These are phyloP conservation scores for Ogataea polymorpha DNA, from an alignment of 805 yeast genomes.

Conservation along the genomic window DNA sequence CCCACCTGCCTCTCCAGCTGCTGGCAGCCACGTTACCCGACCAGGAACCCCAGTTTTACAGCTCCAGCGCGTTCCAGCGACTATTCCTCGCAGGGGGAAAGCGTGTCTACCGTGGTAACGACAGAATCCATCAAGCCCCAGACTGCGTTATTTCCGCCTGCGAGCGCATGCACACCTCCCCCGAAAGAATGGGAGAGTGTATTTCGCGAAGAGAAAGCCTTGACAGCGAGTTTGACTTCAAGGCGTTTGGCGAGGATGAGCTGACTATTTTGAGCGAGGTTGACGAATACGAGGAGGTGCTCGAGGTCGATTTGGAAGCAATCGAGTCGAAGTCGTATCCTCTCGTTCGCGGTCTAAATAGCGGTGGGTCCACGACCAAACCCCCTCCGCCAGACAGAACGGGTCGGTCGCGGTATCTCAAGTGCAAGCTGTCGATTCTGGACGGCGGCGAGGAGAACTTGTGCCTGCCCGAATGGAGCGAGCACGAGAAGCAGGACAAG, in stretches of 20 bases:
- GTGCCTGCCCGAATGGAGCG: constrained; percentile 51
- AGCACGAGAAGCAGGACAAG: constrained; percentile 43
- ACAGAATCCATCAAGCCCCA: constrained; percentile 3
- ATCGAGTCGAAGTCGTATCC: constrained; percentile 32
- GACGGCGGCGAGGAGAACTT: constrained; percentile 46
- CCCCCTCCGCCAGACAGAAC: constrained; percentile 44
- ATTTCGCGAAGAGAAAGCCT: constrained; percentile 23
- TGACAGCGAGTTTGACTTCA: constrained; percentile 22
- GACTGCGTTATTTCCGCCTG: constrained; percentile 28
- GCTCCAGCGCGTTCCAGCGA: constrained; percentile 9
- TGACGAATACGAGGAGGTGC: constrained; percentile 1
- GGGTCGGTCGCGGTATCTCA: constrained; percentile 34
- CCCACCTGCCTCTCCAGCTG: constrained; percentile 4
- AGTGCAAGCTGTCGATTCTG: constrained; percentile 45
- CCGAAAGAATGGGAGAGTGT: constrained; percentile 11
- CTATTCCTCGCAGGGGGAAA: constrained; percentile 17
- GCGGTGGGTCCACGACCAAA: constrained; percentile 54
- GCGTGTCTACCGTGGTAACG: constrained; percentile 6
- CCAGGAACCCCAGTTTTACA: constrained; percentile 10
- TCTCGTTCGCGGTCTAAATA: constrained; percentile 53
- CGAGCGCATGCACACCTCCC: constrained; percentile 33
- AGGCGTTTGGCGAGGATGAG: constrained; percentile 9
- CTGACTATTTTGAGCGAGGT: constrained; percentile 1
- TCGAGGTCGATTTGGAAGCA: constrained; percentile 11
- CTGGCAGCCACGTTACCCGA: constrained; percentile 5